These are phyloP conservation scores for Coelastrella sp. DNA, from an alignment of 139 green algal genomes.

Conservation along the genomic window DNA sequence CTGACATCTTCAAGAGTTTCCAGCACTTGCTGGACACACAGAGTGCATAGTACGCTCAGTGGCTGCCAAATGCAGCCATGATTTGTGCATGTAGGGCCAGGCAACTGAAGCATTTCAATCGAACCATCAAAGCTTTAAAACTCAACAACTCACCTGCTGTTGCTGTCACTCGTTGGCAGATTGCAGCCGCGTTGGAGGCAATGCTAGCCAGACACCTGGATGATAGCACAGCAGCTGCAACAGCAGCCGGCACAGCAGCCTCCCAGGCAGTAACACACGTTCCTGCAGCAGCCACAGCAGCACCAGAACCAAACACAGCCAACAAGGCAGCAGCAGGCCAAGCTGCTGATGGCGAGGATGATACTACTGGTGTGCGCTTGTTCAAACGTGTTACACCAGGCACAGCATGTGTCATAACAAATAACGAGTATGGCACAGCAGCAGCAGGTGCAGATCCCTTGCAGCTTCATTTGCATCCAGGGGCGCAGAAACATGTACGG, in stretches of 20 bases:
- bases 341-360: neutral
- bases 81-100: neutral
- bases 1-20: no score
- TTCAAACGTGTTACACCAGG: slow-evolving; percentile 19
- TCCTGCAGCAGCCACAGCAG: neutral
- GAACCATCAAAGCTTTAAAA: neutral
- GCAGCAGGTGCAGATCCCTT: neutral
- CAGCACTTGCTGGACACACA: no score
- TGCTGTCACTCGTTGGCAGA: neutral
- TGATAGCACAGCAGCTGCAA: neutral
- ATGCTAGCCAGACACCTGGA: slow-evolving; percentile 7
- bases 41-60: no score
- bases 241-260: neutral
- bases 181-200: slow-evolving; percentile 1
- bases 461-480: neutral
- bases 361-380: slow-evolving; percentile 9
- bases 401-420: neutral
- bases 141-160: neutral
- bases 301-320: neutral
- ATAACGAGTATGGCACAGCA: neutral
- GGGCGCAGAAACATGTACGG: neutral
- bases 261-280: neutral
- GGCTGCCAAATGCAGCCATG: no score
- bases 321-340: neutral
- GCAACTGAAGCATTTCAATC: neutral